phyloP scores from a whole-genome alignment of 306 rosid species.

The Bauhinia variegata region DNA sequence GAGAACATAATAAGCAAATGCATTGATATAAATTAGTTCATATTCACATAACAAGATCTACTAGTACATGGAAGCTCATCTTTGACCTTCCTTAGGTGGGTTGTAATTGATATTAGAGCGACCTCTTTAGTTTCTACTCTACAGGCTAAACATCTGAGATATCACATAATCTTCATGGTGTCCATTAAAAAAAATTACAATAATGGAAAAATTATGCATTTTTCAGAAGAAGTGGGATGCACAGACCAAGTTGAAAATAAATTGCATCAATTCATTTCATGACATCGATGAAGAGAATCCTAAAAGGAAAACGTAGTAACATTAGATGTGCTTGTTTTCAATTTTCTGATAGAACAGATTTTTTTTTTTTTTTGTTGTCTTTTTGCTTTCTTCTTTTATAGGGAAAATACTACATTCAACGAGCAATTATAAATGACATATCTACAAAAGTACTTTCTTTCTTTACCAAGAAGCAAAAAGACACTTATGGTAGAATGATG shows the following conservation, averaged over 20 bases:
- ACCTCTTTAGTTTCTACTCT: slow-evolving; percentile 8
- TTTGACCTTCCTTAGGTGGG: background rate
- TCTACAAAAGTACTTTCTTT: background rate
- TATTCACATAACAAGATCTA: slow-evolving; percentile 3
- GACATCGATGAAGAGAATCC: background rate
- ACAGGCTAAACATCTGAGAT: slow-evolving; percentile 10
- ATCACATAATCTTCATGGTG: background rate
- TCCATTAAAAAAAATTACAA: background rate
- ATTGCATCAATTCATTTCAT: slow-evolving; percentile 3
- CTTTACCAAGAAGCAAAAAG: background rate
- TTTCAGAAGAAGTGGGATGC: slow-evolving; percentile 8
- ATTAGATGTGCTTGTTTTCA: background rate
- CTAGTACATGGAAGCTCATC: slow-evolving; percentile 27
- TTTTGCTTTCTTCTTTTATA: background rate
- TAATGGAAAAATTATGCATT: background rate
- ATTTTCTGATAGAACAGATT: slow-evolving; percentile 3
- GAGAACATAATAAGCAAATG: slow-evolving; percentile 6
- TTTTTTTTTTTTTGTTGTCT: background rate
- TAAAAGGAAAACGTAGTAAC: background rate
- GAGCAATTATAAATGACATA: background rate
- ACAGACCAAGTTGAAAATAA: slow-evolving; percentile 5
- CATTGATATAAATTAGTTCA: slow-evolving; percentile 3
- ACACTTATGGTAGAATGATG: background rate
- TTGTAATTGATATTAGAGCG: slow-evolving; percentile 16
- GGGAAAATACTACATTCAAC: slow-evolving; percentile 2